Evolutionary conservation across 345 rosid genomes (phyloP).

Genomic region (Atalantia buxifolia): DNA sequence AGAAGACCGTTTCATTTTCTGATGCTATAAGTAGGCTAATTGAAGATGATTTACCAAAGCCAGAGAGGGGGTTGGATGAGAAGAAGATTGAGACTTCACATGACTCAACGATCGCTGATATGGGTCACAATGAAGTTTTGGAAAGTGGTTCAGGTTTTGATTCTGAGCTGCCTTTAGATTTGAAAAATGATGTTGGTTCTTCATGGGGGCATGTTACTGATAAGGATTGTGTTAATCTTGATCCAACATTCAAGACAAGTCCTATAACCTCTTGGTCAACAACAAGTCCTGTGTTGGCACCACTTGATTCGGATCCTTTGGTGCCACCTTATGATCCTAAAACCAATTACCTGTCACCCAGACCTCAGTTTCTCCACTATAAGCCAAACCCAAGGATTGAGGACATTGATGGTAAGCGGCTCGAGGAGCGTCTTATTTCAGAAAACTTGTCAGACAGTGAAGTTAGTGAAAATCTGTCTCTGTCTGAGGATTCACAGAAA

Average conservation of each 20-base stretch:
- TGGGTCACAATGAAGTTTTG: constrained; percentile 20
- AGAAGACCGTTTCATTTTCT: constrained; percentile 19
- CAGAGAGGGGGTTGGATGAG: constrained; percentile 16
- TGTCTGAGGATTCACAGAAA: constrained; percentile 38
- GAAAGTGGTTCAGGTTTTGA: constrained; percentile 20
- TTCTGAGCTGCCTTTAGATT: constrained; percentile 8
- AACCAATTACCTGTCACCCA: constrained; percentile 56
- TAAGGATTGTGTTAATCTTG: constrained; percentile 43
- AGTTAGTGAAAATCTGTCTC: constrained; percentile 37
- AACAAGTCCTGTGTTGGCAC: constrained; percentile 43
- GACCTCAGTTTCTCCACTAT: constrained; percentile 62
- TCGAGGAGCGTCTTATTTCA: constrained; percentile 45
- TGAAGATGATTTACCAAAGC: constrained; percentile 19
- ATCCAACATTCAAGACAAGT: constrained; percentile 42
- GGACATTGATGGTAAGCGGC: constrained; percentile 39
- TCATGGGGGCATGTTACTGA: constrained; percentile 8
- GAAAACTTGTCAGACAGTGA: constrained; percentile 53
- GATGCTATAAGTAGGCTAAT: constrained; percentile 24
- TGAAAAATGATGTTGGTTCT: constrained; percentile 1
- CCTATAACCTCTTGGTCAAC: constrained; percentile 28
- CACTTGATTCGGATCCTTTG: constrained; percentile 56
- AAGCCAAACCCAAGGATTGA: constrained; percentile 59
- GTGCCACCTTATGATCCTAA: constrained; percentile 58
- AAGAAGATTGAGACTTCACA: constrained; percentile 26
- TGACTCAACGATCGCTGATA: constrained; percentile 37